A percentile compares a stretch with the other conserved stretches of the same genome.
phyloP scores from a whole-genome alignment of 73 alveolate species.

The Paramecium biaurelia region DNA sequence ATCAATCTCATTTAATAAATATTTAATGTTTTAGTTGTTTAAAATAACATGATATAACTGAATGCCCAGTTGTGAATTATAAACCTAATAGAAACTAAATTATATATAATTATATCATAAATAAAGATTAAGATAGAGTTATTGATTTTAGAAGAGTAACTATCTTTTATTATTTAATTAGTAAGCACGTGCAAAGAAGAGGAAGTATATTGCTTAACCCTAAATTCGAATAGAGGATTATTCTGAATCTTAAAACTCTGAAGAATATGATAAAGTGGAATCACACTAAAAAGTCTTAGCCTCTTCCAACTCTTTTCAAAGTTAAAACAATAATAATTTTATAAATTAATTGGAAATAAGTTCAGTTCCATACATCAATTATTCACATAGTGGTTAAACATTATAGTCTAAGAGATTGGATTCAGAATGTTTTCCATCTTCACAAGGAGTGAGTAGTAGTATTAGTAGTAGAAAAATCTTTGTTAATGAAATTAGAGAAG shows the following conservation, averaged over 20 bases:
- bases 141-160: background rate
- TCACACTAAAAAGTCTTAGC: background rate
- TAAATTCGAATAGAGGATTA: background rate
- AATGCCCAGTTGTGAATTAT: background rate
- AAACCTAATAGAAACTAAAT: background rate
- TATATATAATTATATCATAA: background rate
- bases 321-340: background rate
- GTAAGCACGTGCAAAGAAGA: background rate
- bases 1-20: background rate
- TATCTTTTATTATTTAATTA: background rate
- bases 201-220: background rate
- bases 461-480: background rate
- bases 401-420: background rate
- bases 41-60: background rate
- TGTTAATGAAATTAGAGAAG: background rate
- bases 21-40: background rate
- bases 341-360: background rate
- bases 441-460: background rate
- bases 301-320: background rate
- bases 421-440: background rate
- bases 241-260: background rate
- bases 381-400: background rate
- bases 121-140: background rate
- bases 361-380: background rate
- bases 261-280: background rate